Percentiles rank a stretch among this genome's conserved stretches.
Evolutionary conservation across 768 basidiomycete genomes (phyloP).

Genomic region (Termitomyces sp.): DNA sequence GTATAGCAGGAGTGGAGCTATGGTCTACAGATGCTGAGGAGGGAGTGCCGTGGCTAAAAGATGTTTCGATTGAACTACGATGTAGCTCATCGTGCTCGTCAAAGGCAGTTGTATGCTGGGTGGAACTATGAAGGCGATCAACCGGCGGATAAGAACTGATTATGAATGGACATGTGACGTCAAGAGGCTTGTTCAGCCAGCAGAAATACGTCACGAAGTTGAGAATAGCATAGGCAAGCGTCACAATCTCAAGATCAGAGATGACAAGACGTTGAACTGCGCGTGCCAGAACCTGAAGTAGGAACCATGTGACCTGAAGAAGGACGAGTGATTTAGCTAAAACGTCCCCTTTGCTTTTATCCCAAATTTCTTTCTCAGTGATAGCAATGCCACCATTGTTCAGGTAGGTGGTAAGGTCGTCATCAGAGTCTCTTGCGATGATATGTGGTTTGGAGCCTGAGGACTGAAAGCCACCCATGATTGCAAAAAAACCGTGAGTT

Average conservation of each 20-base stretch:
- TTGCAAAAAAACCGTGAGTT: conserved; percentile 22
- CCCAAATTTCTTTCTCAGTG: conserved; percentile 16
- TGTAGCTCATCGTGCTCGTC: no score
- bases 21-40: no score
- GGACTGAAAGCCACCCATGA: conserved; percentile 22
- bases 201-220: conserved; percentile 24
- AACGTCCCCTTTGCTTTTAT: conserved; percentile 22
- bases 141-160: no score
- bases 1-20: no score
- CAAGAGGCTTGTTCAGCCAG: conserved; percentile 32
- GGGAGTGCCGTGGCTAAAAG: no score
- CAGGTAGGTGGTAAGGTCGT: background rate
- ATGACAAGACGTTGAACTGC: conserved; percentile 16
- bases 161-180: conserved; percentile 16
- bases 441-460: no score
- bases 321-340: conserved; percentile 10
- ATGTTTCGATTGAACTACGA: no score
- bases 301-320: conserved; percentile 25
- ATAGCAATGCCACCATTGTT: conserved; percentile 4
- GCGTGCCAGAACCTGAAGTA: conserved; percentile 22
- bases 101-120: no score
- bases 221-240: conserved; percentile 21
- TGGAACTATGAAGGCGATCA: no score
- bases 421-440: no score
- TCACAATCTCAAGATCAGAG: conserved; percentile 26